Conservation (phyloP, 148 eudicot genomes). For the Vaccinium vitisidaea region DNA sequence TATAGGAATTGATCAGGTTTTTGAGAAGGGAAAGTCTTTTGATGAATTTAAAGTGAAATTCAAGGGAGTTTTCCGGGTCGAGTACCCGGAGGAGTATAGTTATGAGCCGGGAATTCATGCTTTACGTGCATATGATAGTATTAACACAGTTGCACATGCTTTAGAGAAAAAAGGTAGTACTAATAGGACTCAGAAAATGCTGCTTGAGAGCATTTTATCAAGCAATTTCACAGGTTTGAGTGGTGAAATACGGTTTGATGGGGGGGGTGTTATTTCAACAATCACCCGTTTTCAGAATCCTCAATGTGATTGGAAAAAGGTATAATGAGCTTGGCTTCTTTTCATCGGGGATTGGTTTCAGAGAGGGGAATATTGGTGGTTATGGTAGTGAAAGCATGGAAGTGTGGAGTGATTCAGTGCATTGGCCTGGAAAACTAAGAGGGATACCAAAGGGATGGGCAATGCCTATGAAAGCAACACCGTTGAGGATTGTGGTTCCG, state of each 20-base stretch:
- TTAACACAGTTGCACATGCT: conserved; percentile 26
- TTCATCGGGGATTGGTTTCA: conserved; percentile 2
- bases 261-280: neutral
- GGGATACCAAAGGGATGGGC: conserved; percentile 49
- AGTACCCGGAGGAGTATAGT: conserved; percentile 29
- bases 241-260: conserved; percentile 29
- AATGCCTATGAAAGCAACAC: conserved; percentile 35
- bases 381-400: conserved; percentile 9
- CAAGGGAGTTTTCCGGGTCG: conserved; percentile 4
- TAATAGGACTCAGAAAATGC: conserved; percentile 1
- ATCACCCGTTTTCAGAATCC: neutral
- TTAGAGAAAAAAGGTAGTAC: neutral
- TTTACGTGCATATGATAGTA: conserved; percentile 37
- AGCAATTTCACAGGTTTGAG: conserved; percentile 38
- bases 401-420: conserved; percentile 15
- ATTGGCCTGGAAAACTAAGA: conserved; percentile 46
- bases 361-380: neutral
- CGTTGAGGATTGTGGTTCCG: conserved; percentile 44
- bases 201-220: conserved; percentile 26
- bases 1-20: conserved; percentile 32
- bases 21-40: conserved; percentile 20
- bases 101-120: conserved; percentile 41
- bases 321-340: neutral
- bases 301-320: neutral
- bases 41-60: conserved; percentile 27